A percentile compares a stretch with the other conserved stretches of the same genome.
Evolutionary conservation across 306 rosid genomes (phyloP).

Genomic region (Rosa rugosa): DNA sequence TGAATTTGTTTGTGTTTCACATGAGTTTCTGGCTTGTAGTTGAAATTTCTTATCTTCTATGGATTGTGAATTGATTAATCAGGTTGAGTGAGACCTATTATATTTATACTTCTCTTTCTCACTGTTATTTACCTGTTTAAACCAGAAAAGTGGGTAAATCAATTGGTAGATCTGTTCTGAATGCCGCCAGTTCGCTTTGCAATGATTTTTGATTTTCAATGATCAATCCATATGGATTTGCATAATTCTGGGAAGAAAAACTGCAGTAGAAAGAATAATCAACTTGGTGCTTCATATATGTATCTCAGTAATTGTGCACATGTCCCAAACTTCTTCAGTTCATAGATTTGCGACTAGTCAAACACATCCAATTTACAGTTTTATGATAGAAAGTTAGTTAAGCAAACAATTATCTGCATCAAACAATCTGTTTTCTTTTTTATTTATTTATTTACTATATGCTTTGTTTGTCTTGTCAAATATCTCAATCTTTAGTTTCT

Average conservation of each 20-base stretch:
- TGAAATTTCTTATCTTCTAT: not conserved
- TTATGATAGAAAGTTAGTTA: too few species aligned
- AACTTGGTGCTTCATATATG: too few species aligned
- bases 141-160: not conserved
- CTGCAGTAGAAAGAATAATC: not conserved
- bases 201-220: not conserved
- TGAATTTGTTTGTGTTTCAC: not conserved
- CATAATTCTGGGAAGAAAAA: not conserved
- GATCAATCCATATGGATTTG: not conserved
- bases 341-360: too few species aligned
- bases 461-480: too few species aligned
- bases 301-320: too few species aligned
- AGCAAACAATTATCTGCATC: too few species aligned
- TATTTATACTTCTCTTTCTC: not conserved
- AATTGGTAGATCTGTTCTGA: not conserved
- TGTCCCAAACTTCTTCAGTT: too few species aligned
- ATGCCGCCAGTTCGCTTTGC: not conserved
- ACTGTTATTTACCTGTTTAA: not conserved
- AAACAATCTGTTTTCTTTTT: too few species aligned
- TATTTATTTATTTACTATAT: too few species aligned
- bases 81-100: not conserved
- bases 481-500: too few species aligned
- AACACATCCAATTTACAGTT: too few species aligned
- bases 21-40: not conserved
- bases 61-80: not conserved